Conservation (phyloP, 78 protist genomes). For the Cavenderia fasciculata region DNA sequence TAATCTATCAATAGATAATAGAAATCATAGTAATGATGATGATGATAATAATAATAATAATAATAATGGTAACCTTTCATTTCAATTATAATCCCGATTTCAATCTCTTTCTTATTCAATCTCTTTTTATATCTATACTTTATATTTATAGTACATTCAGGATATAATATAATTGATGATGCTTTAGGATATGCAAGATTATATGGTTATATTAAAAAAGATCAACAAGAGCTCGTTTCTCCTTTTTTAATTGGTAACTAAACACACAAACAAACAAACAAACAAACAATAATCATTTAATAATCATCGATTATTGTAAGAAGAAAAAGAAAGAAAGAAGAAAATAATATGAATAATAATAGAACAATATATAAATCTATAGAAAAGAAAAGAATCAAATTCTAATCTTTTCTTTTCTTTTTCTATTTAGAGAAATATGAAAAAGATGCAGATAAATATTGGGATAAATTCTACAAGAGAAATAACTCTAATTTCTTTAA, state of each 20-base stretch:
- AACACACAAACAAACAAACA: not conserved
- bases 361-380: not conserved
- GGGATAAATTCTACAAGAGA: constrained; percentile 84
- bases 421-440: constrained; percentile 77
- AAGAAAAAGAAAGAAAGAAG: not conserved
- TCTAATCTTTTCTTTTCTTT: not conserved
- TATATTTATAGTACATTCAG: too few relatives aligned
- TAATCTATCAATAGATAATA: too few relatives aligned
- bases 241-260: constrained; percentile 16
- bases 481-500: constrained; percentile 77
- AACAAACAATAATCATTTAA: too few relatives aligned
- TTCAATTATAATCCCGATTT: too few relatives aligned
- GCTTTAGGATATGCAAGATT: constrained; percentile 66
- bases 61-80: too few relatives aligned
- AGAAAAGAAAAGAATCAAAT: not conserved
- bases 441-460: constrained; percentile 77
- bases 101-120: too few relatives aligned
- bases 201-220: constrained; percentile 52
- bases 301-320: too few relatives aligned
- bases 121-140: too few relatives aligned
- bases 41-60: too few relatives aligned
- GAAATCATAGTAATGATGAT: too few relatives aligned
- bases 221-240: constrained; percentile 5
- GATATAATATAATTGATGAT: constrained; percentile 64
- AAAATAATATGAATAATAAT: not conserved